Percentiles rank a stretch among this genome's conserved stretches.
Conservation (phyloP, 1,284 basidiomycete species). For the Ceratobasidium sp. region DNA sequence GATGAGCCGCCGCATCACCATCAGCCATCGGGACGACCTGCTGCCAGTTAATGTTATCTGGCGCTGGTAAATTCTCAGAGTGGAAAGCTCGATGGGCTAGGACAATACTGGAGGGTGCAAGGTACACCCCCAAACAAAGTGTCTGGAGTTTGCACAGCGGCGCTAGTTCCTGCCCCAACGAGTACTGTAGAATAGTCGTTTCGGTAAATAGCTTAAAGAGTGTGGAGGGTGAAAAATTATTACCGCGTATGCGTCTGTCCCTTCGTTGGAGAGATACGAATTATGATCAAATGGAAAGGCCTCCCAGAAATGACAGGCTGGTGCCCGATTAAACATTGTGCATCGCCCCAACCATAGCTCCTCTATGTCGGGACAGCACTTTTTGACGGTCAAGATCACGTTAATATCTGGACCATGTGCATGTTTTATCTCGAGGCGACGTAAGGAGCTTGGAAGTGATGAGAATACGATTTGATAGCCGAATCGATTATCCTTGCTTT, state of each 20-base stretch:
- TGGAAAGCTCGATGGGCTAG: constrained; percentile 27
- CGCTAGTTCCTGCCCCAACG: constrained; percentile 24
- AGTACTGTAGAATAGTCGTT: not conserved
- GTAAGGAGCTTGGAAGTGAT: not conserved
- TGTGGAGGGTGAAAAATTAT: not conserved
- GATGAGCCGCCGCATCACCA: not conserved
- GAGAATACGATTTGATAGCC: constrained; percentile 9
- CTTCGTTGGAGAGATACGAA: constrained; percentile 12
- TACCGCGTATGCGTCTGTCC: constrained; percentile 28
- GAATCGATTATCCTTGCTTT: not conserved
- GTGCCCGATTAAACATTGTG: constrained; percentile 34
- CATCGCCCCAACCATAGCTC: constrained; percentile 25
- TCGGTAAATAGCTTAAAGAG: not conserved
- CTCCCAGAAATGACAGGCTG: constrained; percentile 29
- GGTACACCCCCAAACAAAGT: constrained; percentile 18
- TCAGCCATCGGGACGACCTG: not conserved
- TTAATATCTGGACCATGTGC: constrained; percentile 31
- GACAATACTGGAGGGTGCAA: constrained; percentile 26
- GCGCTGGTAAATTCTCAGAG: constrained; percentile 1
- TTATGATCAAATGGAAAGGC: constrained; percentile 35
- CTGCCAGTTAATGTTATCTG: constrained; percentile 21
- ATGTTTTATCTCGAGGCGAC: constrained; percentile 7
- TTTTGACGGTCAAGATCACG: constrained; percentile 15
- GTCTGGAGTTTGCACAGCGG: constrained; percentile 12
- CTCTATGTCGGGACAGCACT: constrained; percentile 25